phyloP scores from a whole-genome alignment of 2,329 filamentous ascomycete genomes.

The Zymoseptoria passerinii region DNA sequence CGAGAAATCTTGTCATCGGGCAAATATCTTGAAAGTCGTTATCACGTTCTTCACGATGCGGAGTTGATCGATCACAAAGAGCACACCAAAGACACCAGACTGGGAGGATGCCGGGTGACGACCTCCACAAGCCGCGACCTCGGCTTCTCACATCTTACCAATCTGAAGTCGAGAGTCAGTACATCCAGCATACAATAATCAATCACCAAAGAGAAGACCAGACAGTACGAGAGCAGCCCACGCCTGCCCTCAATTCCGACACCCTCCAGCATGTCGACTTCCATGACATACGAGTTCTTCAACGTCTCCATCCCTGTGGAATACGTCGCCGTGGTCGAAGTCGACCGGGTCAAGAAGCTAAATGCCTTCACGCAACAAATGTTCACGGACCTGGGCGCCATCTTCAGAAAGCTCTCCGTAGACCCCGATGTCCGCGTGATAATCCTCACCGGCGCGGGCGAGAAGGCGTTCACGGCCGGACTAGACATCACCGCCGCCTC shows the following conservation, averaged over 20 bases:
- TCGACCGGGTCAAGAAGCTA: slow-evolving; percentile 76
- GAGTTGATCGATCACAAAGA: background rate
- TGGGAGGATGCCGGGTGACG: background rate
- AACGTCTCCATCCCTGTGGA: slow-evolving; percentile 56
- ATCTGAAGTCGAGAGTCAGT: background rate
- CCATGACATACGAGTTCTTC: slow-evolving; percentile 16
- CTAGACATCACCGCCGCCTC: slow-evolving; percentile 47
- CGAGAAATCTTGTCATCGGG: no score
- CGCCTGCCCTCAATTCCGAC: background rate
- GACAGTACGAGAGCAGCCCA: background rate
- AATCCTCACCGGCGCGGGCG: slow-evolving; percentile 71
- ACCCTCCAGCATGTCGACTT: slow-evolving; percentile 7
- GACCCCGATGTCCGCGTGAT: slow-evolving; percentile 67
- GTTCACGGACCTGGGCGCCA: slow-evolving; percentile 69
- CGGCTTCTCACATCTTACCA: background rate
- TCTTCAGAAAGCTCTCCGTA: slow-evolving; percentile 64
- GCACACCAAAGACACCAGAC: background rate
- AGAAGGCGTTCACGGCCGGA: slow-evolving; percentile 69
- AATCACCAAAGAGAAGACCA: background rate
- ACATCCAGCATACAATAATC: background rate
- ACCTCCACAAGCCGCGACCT: background rate
- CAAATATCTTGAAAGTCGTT: no score
- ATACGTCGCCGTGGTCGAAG: slow-evolving; percentile 78
- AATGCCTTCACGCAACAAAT: slow-evolving; percentile 72
- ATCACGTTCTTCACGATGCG: background rate